phyloP scores from a whole-genome alignment of 352 stramenopile species.

The Phytophthora syringae region DNA sequence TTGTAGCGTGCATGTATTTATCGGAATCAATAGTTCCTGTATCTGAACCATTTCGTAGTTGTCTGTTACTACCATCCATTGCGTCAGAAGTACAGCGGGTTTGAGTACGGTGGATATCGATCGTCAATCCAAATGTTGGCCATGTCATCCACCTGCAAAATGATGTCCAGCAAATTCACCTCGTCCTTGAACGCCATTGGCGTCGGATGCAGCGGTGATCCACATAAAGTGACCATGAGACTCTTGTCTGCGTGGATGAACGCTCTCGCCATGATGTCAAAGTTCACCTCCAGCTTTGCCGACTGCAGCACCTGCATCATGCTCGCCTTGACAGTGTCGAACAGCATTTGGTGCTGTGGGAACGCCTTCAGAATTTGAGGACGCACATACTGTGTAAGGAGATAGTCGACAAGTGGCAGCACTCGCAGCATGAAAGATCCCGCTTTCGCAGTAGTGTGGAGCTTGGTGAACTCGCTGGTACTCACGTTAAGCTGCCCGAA shows the following conservation, averaged over 20 bases:
- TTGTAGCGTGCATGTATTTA: constrained; percentile 32
- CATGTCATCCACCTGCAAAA: constrained; percentile 73
- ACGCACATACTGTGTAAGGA: constrained; percentile 44
- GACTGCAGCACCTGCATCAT: constrained; percentile 55
- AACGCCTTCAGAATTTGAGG: constrained; percentile 56
- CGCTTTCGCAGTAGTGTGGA: constrained; percentile 61
- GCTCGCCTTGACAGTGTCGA: constrained; percentile 53
- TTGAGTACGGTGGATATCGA: constrained; percentile 71
- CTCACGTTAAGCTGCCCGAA: constrained; percentile 38
- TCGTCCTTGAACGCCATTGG: constrained; percentile 68
- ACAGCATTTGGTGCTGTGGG: constrained; percentile 60
- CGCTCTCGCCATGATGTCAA: constrained; percentile 65
- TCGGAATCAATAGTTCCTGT: constrained; percentile 14
- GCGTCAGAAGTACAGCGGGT: constrained; percentile 68
- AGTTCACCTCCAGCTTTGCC: constrained; percentile 54
- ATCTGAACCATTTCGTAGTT: constrained; percentile 20
- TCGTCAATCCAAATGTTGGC: constrained; percentile 82
- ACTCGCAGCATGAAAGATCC: constrained; percentile 57
- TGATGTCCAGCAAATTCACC: constrained; percentile 58
- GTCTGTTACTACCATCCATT: not conserved
- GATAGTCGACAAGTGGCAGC: constrained; percentile 50
- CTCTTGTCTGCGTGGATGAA: constrained; percentile 62
- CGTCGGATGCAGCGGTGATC: constrained; percentile 56
- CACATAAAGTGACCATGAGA: constrained; percentile 64
- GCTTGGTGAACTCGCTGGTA: constrained; percentile 69